Evolutionary conservation across 2,329 filamentous ascomycete genomes (phyloP).

Genomic region (Pseudogymnoascus sp.): DNA sequence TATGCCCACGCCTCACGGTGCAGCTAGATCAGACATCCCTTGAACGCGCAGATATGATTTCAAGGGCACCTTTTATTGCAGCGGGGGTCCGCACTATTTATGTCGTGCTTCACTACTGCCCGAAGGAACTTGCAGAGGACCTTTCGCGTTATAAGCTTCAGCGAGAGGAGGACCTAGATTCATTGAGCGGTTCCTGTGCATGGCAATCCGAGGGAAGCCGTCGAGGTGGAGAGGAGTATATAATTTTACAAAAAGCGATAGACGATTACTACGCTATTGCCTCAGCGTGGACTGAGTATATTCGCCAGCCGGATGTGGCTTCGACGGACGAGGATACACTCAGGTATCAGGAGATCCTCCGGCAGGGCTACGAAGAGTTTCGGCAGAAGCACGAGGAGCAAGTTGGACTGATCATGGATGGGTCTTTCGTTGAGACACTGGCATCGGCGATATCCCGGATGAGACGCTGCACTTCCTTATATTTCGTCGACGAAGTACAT

Average conservation of each 20-base stretch:
- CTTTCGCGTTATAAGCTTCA: background rate
- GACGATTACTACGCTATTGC: background rate
- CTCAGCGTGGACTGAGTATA: background rate
- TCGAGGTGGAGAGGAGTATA: too few relatives aligned
- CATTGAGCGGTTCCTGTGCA: too few relatives aligned
- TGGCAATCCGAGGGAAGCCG: too few relatives aligned
- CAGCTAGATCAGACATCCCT: background rate
- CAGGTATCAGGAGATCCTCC: background rate
- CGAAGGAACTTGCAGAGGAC: background rate
- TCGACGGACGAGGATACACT: background rate
- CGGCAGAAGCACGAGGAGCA: background rate
- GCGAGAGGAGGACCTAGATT: background rate
- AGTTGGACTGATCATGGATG: background rate
- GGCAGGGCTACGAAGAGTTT: background rate
- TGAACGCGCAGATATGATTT: background rate
- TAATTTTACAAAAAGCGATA: background rate
- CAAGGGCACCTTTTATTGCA: background rate
- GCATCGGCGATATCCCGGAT: slow-evolving; percentile 6
- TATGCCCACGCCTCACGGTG: background rate
- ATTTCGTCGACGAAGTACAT: background rate
- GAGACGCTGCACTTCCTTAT: background rate
- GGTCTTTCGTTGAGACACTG: background rate
- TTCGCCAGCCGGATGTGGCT: background rate
- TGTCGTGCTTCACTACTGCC: background rate
- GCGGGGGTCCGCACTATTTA: background rate